These are phyloP conservation scores for Prunus davidiana DNA, from an alignment of 306 rosid genomes.

Conservation along the genomic window DNA sequence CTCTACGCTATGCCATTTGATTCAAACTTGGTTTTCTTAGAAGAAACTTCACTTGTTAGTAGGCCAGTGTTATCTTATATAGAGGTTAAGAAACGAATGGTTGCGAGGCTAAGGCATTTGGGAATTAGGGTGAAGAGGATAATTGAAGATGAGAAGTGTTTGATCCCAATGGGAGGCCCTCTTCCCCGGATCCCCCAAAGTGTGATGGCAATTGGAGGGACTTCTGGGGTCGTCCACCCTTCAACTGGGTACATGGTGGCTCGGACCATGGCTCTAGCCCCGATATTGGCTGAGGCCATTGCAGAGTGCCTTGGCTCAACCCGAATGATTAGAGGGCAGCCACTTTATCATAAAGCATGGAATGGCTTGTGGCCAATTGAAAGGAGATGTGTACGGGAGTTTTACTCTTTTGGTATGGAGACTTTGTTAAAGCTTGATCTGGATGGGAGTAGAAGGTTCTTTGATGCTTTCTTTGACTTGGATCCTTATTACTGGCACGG, in stretches of 20 bases:
- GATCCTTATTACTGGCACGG: constrained; percentile 79
- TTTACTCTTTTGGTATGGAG: constrained; percentile 86
- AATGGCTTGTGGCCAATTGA: constrained; percentile 75
- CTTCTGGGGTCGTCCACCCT: constrained; percentile 78
- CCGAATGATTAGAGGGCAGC: constrained; percentile 76
- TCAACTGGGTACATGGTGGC: constrained; percentile 89
- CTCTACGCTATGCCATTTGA: constrained; percentile 89
- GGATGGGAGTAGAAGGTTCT: constrained; percentile 64
- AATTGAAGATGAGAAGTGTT: constrained; percentile 78
- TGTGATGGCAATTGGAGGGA: constrained; percentile 78
- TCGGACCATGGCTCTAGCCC: constrained; percentile 56
- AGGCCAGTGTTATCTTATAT: constrained; percentile 60
- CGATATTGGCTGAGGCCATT: constrained; percentile 47
- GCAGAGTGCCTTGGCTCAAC: constrained; percentile 74
- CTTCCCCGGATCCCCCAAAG: constrained; percentile 65
- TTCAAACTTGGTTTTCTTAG: constrained; percentile 67
- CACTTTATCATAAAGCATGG: constrained; percentile 57
- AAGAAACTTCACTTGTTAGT: constrained; percentile 85
- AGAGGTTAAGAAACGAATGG: constrained; percentile 72
- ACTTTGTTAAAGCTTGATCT: constrained; percentile 76
- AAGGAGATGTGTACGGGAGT: constrained; percentile 52
- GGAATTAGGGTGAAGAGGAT: constrained; percentile 68
- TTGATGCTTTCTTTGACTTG: constrained; percentile 79
- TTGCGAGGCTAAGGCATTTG: constrained; percentile 73
- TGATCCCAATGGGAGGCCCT: constrained; percentile 96